phyloP scores from a whole-genome alignment of 2,329 filamentous ascomycete species.

The Fusarium chlamydosporum region DNA sequence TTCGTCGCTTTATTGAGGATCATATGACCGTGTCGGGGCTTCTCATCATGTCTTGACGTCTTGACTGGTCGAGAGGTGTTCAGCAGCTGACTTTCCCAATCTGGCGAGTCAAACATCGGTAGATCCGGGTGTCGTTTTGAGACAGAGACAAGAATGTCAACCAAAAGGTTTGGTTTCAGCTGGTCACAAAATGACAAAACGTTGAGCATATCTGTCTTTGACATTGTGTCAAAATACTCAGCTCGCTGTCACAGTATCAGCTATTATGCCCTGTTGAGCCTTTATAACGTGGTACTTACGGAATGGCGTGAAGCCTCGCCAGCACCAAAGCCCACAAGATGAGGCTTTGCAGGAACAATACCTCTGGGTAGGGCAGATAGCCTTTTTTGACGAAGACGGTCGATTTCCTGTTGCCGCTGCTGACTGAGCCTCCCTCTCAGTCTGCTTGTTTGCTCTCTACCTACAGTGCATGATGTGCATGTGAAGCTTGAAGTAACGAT shows the following conservation, averaged over 20 bases:
- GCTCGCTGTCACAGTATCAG: conserved; percentile 51
- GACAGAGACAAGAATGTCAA: conserved; percentile 60
- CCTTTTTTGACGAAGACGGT: conserved; percentile 52
- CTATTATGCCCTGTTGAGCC: not conserved
- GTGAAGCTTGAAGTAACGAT: conserved; percentile 20
- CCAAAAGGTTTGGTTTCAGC: conserved; percentile 58
- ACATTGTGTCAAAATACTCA: conserved; percentile 58
- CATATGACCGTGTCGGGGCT: conserved; percentile 53
- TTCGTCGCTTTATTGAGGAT: conserved; percentile 48
- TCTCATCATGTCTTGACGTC: conserved; percentile 36
- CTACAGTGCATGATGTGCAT: conserved; percentile 42
- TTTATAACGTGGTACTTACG: conserved; percentile 50
- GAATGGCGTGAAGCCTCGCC: conserved; percentile 54
- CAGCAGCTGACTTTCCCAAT: conserved; percentile 55
- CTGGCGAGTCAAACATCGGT: conserved; percentile 59
- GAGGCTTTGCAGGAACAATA: conserved; percentile 54
- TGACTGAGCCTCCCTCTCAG: conserved; percentile 35
- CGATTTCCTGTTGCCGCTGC: conserved; percentile 50
- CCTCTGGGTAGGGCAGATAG: conserved; percentile 54
- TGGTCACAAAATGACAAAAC: conserved; percentile 60
- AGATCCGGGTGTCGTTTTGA: conserved; percentile 60
- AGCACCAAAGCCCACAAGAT: conserved; percentile 57
- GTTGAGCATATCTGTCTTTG: conserved; percentile 58
- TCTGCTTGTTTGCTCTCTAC: conserved; percentile 20
- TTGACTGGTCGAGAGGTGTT: conserved; percentile 32